Percentiles rank a stretch among this genome's conserved stretches.
Conservation (phyloP, 1,284 basidiomycete genomes). For the Inonotus hispidus region DNA sequence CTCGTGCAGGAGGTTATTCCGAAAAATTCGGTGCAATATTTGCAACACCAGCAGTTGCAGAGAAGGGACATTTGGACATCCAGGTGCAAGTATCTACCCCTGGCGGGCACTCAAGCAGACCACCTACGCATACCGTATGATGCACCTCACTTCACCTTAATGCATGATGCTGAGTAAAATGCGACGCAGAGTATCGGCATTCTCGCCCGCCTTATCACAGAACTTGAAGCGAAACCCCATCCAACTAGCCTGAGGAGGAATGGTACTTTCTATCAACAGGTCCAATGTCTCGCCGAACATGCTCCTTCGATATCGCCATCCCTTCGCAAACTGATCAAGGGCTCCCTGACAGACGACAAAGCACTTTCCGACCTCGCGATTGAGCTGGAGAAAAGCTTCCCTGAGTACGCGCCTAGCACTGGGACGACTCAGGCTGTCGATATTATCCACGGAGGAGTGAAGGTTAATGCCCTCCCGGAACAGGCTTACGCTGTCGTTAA, state of each 20-base stretch:
- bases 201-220: constrained; percentile 31
- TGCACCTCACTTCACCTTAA: neutral
- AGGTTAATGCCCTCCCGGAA: constrained; percentile 42
- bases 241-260: constrained; percentile 21
- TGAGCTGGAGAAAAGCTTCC: constrained; percentile 9
- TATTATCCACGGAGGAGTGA: constrained; percentile 42
- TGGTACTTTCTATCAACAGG: constrained; percentile 25
- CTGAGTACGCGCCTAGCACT: constrained; percentile 24
- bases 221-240: constrained; percentile 34
- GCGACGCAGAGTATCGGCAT: constrained; percentile 32
- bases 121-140: constrained; percentile 50
- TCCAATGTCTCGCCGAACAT: constrained; percentile 30
- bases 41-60: constrained; percentile 48
- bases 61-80: constrained; percentile 63
- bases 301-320: constrained; percentile 29
- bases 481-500: constrained; percentile 35
- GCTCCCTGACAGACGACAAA: constrained; percentile 26
- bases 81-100: constrained; percentile 47
- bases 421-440: constrained; percentile 50
- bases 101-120: constrained; percentile 65
- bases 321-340: constrained; percentile 27
- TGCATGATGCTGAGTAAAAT: neutral
- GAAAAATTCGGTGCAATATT: constrained; percentile 35
- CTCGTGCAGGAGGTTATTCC: constrained; percentile 30
- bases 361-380: constrained; percentile 28